phyloP scores from a whole-genome alignment of 805 yeast species.

The Candida glaebosa region DNA sequence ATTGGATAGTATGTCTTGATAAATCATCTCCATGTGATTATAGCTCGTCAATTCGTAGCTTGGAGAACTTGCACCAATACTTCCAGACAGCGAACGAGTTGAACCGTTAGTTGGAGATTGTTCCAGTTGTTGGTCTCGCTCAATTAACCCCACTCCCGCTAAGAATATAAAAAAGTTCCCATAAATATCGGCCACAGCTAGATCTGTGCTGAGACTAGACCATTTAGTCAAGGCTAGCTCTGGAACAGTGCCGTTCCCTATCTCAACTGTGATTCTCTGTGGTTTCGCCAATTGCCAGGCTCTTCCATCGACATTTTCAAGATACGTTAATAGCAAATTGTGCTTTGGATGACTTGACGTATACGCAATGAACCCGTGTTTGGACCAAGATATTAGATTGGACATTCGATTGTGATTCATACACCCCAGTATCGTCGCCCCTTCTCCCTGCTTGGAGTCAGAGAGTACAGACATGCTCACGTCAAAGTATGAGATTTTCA shows the following conservation, averaged over 20 bases:
- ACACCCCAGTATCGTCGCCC: background rate
- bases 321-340: slow-evolving; percentile 55
- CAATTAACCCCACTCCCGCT: slow-evolving; percentile 40
- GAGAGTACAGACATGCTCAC: too few species aligned
- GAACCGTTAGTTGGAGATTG: slow-evolving; percentile 18
- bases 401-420: slow-evolving; percentile 6
- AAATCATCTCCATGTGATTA: slow-evolving; percentile 46
- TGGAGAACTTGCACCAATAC: slow-evolving; percentile 23
- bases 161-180: slow-evolving; percentile 53
- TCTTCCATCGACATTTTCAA: slow-evolving; percentile 72
- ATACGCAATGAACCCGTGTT: slow-evolving; percentile 82
- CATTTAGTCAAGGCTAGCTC: slow-evolving; percentile 54
- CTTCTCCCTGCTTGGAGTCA: background rate
- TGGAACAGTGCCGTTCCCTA: slow-evolving; percentile 23
- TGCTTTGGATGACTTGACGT: slow-evolving; percentile 33
- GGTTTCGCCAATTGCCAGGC: slow-evolving; percentile 75
- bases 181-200: slow-evolving; percentile 70
- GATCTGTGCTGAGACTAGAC: slow-evolving; percentile 76
- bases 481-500: too few species aligned
- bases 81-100: slow-evolving; percentile 11
- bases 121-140: slow-evolving; percentile 26
- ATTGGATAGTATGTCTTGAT: slow-evolving; percentile 33
- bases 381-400: slow-evolving; percentile 65
- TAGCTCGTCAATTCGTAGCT: slow-evolving; percentile 42
- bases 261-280: slow-evolving; percentile 29